Base-by-base conservation (phyloP, 2,329 filamentous ascomycete genomes). In the Hymenoscyphus fraxineus region DNA sequence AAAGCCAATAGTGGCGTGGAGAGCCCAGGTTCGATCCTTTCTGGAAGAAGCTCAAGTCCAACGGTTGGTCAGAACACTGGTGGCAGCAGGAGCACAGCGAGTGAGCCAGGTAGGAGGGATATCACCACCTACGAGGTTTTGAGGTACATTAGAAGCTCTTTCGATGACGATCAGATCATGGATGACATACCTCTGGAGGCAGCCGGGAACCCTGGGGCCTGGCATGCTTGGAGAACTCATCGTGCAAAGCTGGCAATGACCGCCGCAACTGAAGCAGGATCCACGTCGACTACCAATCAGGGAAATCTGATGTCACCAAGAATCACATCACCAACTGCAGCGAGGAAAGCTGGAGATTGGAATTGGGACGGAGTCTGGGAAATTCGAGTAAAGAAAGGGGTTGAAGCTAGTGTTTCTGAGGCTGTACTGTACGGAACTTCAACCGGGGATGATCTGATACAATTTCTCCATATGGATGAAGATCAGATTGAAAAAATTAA, bases 361-460 rank as follows among this genome's bases (percentile, higher is more conserved):
- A 96, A 96, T 74, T 98, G 94, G 94, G 92, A 97, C 73, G 93
- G 94, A 0, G 94, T 98, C 0, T 99, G 94, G 94, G 91, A 96
- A 75, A 89, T 93, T 68, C 85, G 94, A 62, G 93, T 97, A 0
- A 88, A 86, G 76, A 91, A 89, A 76, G 90, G 90, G 19, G 85
- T 97, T 55, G 85, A 88, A 60, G 83, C 85, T 10, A 96, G 92
- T 73, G 78, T 92, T 59, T 91, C 91, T 0, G 94, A 98, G 70
- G 80, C 87, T 1, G 88, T 92, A 4, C 78, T 98, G 31, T 98
- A 88, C 78, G 92, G 92, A 6, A 83, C 82, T 65, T 80, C 82
- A 55, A 79, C 78, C 16, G 77, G 84, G 10, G 90, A 93, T 75
- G 92, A 96, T 69, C 82, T 92, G 77, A 88, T 90, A 67, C 84